Base-by-base conservation (phyloP, 768 basidiomycete species). In the Xerocomellus chrysenteron region DNA sequence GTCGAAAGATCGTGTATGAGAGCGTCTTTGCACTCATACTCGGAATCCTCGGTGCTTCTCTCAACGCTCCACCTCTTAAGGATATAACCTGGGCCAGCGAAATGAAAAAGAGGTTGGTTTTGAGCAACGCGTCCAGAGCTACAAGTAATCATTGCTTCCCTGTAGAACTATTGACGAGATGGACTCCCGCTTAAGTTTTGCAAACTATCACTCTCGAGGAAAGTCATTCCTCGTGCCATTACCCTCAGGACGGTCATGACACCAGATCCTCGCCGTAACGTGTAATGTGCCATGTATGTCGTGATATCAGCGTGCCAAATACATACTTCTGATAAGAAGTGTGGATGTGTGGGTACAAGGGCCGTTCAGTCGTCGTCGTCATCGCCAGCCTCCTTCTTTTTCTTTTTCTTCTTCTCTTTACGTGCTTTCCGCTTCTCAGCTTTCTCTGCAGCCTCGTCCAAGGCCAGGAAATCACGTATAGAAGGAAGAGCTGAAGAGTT, bases 51-150 rank as follows among this genome's bases (percentile, higher is more conserved):
- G 92, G 90, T 8, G 88, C 89, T 33, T 82, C 84, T n/a, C 63
- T 90, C 56, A 86, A 81, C 60, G 79, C 87, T 8, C 82, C 90
- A 1, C 68, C 77, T 33, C 73, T 93, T 35, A 90, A 87, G 62
- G 89, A 92, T 64, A 90, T 93, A 56, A 87, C 88, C 35, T 94
- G 91, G 92, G 82, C 90, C 17, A 91, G 88, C 63, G 92, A 95
- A 73, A 94, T 94, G 92, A 82, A 81, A 63, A 86, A 81, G 67
- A 80, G 86, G 92, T 92, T 63, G 62, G 83, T 72, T 17, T 32
- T 8, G 7, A 41, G 32, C 21, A n/a, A 35, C 46, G 0, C 28
- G 4, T 46, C 28, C 19, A 30, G 21, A 53, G 9, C 16, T 7
- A 24, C 13, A 26, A 41, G 13, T 46, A 21, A 46, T 45, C 50